Percentiles rank a stretch among this genome's conserved stretches.
Evolutionary conservation across 176 grass and related monocot species (phyloP).

Genomic region (Carex cristatella): DNA sequence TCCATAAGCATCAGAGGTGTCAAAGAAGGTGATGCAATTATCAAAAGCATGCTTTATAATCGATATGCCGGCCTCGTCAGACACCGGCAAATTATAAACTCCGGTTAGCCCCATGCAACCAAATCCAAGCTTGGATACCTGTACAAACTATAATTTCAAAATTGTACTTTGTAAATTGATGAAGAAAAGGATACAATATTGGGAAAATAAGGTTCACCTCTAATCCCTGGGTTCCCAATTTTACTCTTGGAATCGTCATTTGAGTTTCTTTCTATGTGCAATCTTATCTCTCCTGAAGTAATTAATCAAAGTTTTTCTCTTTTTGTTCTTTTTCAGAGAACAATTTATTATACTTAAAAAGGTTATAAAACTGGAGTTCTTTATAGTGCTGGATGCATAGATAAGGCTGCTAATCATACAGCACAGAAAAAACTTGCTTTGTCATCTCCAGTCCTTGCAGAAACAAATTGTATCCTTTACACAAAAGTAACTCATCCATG

Average conservation of each 20-base stretch:
- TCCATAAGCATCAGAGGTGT: slow-evolving; percentile 72
- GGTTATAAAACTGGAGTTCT: not conserved
- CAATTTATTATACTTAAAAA: not conserved
- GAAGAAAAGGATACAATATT: not conserved
- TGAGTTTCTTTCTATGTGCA: not conserved
- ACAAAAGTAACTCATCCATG: not conserved
- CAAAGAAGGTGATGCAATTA: slow-evolving; percentile 74
- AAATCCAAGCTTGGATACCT: slow-evolving; percentile 87
- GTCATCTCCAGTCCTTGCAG: not conserved
- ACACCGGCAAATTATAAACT: slow-evolving; percentile 42
- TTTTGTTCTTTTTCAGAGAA: not conserved
- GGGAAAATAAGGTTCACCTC: slow-evolving; percentile 8
- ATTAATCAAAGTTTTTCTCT: not conserved
- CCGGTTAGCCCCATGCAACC: slow-evolving; percentile 62
- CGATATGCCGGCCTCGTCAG: slow-evolving; percentile 42
- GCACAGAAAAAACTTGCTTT: not conserved
- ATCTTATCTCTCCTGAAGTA: not conserved
- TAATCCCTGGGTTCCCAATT: slow-evolving; percentile 37
- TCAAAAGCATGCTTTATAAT: slow-evolving; percentile 64
- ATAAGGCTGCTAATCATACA: not conserved
- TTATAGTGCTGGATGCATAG: not conserved
- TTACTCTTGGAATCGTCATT: slow-evolving; percentile 18
- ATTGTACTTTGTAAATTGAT: not conserved
- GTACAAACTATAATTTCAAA: not conserved
- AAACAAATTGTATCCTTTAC: not conserved